Conservation (phyloP, 257 asterid genomes). For the Primulina tabacum region DNA sequence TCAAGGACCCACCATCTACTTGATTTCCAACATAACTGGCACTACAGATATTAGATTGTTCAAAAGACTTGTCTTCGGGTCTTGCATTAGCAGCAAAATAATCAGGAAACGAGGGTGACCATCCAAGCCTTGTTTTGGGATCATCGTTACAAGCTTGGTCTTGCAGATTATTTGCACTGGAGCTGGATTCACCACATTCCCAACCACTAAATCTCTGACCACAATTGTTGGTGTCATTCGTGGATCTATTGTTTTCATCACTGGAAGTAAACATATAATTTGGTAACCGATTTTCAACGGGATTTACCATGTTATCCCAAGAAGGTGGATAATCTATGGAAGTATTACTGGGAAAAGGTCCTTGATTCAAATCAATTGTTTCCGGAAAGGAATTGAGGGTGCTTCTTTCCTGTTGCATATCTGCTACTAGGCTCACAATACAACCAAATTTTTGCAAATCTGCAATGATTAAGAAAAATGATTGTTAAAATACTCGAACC, state of each 20-base stretch:
- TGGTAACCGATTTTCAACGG: conserved; percentile 54
- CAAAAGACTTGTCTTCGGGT: conserved; percentile 47
- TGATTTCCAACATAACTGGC: conserved; percentile 33
- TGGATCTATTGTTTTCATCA: conserved; percentile 31
- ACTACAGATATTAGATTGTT: conserved; percentile 31
- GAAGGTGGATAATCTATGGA: conserved; percentile 46
- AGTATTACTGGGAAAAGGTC: conserved; percentile 47
- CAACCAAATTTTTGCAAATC: conserved; percentile 20
- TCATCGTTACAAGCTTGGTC: conserved; percentile 29
- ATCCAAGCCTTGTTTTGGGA: conserved; percentile 39
- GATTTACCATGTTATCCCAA: conserved; percentile 50
- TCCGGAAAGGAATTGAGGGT: conserved; percentile 66
- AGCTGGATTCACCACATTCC: conserved; percentile 81
- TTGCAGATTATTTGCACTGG: conserved; percentile 38
- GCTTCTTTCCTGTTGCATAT: conserved; percentile 71
- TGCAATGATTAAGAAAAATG: conserved; percentile 20
- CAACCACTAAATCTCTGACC: conserved; percentile 45
- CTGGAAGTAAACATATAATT: conserved; percentile 42
- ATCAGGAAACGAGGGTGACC: conserved; percentile 48
- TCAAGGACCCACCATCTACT: conserved; percentile 27
- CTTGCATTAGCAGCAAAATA: conserved; percentile 37
- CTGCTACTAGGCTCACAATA: neutral
- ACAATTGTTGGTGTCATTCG: conserved; percentile 25
- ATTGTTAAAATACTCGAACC: neutral
- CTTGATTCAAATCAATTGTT: conserved; percentile 71